phyloP scores from a whole-genome alignment of 257 asterid genomes.

The Nyctanthes arbortristis region DNA sequence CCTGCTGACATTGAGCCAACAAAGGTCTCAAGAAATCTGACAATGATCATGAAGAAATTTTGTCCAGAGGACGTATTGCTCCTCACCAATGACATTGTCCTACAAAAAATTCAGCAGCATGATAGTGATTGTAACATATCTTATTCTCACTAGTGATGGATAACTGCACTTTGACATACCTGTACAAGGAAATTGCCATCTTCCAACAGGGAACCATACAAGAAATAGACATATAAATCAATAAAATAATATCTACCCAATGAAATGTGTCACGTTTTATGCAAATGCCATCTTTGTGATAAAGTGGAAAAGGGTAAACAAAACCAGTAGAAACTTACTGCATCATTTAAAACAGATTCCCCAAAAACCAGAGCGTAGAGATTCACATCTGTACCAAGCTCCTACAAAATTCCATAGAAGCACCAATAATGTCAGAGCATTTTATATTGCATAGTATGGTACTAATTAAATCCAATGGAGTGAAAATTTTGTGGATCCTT shows the following conservation, averaged over 20 bases:
- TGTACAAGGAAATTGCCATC: constrained; percentile 99
- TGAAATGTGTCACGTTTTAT: constrained; percentile 7
- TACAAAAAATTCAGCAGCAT: constrained; percentile 32
- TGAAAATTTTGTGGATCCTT: neutral
- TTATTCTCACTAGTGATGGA: constrained; percentile 24
- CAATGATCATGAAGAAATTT: constrained; percentile 75
- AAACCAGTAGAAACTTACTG: constrained; percentile 56
- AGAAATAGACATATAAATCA: constrained; percentile 30
- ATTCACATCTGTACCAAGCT: constrained; percentile 94
- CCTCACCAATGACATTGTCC: constrained; percentile 97
- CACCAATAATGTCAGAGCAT: constrained; percentile 18
- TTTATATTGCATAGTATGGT: constrained; percentile 10
- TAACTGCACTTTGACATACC: constrained; percentile 52
- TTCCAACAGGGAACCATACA: constrained; percentile 49
- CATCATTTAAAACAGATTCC: constrained; percentile 98
- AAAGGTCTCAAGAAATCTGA: constrained; percentile 96
- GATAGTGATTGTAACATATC: constrained; percentile 24
- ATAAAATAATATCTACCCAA: constrained; percentile 22
- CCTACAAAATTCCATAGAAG: constrained; percentile 50
- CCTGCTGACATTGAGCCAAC: constrained; percentile 98
- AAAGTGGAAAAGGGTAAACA: constrained; percentile 26
- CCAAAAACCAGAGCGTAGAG: constrained; percentile 98
- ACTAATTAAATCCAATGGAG: neutral
- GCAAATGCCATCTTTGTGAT: constrained; percentile 20
- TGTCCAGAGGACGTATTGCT: constrained; percentile 79